phyloP scores from a whole-genome alignment of 2,329 filamentous ascomycete genomes.

The Trichoderma citrinoviride region DNA sequence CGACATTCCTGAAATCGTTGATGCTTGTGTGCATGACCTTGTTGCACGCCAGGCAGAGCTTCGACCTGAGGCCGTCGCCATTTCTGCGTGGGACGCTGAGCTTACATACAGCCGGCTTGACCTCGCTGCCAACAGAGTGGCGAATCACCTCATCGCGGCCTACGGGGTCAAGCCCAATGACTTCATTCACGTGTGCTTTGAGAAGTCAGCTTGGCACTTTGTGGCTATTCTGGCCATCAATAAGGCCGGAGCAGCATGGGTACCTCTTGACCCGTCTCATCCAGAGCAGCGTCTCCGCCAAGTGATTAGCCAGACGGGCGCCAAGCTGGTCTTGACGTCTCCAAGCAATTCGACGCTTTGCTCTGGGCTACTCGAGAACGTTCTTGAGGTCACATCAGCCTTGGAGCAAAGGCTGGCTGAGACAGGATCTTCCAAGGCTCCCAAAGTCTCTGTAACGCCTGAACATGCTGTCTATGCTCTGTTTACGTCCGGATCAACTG shows the following conservation, averaged over 20 bases:
- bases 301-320: conserved; percentile 12
- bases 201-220: conserved; percentile 14
- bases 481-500: conserved; percentile 17
- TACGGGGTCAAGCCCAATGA: not conserved
- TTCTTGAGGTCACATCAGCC: conserved; percentile 17
- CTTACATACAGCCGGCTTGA: conserved; percentile 14
- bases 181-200: conserved; percentile 12
- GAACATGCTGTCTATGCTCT: not conserved
- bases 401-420: not conserved
- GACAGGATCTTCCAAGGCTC: not conserved
- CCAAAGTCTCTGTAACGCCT: not conserved
- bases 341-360: conserved; percentile 25
- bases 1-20: not conserved
- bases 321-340: conserved; percentile 9
- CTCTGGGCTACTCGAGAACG: conserved; percentile 12
- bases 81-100: conserved; percentile 21
- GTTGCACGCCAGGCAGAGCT: conserved; percentile 1
- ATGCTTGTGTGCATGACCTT: conserved; percentile 31
- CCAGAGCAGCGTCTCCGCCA: conserved; percentile 19
- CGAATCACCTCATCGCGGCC: not conserved
- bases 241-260: conserved; percentile 25
- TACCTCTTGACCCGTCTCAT: conserved; percentile 23
- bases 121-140: conserved; percentile 2
- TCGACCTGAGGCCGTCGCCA: not conserved
- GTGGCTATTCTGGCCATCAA: conserved; percentile 14